These are phyloP conservation scores for Solanum ossicruentum DNA, from an alignment of 257 asterid species.

Conservation along the genomic window DNA sequence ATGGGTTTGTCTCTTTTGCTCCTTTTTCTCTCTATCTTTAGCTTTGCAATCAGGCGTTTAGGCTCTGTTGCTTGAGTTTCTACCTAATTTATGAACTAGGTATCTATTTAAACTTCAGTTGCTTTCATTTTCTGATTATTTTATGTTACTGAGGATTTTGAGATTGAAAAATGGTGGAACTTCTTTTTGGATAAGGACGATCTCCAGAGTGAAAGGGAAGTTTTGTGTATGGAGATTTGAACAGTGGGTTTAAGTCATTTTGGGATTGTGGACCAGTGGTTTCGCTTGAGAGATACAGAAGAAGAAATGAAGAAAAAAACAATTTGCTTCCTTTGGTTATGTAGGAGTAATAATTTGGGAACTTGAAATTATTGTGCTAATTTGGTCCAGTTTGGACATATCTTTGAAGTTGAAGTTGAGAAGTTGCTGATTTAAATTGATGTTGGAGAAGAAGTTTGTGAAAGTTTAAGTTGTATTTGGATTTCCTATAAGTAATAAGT, in stretches of 20 bases:
- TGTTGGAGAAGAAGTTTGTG: background rate
- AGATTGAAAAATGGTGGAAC: background rate
- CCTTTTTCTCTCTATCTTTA: background rate
- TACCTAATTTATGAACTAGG: background rate
- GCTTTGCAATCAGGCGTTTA: background rate
- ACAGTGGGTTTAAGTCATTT: background rate
- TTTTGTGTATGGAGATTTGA: background rate
- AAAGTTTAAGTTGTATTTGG: background rate
- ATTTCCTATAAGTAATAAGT: too few species aligned
- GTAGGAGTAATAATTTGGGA: background rate
- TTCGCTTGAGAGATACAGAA: background rate
- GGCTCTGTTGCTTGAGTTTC: background rate
- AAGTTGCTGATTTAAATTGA: background rate
- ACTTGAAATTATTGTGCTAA: too few species aligned
- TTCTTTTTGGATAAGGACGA: background rate
- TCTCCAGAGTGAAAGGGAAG: background rate
- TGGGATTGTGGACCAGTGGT: background rate
- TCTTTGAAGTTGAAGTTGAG: background rate
- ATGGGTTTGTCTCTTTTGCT: constrained; percentile 19
- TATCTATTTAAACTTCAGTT: background rate
- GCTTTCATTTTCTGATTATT: background rate
- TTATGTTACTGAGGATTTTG: background rate
- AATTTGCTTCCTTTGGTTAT: background rate
- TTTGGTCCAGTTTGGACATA: background rate
- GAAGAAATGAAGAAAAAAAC: too few species aligned